These are phyloP conservation scores for Microbotryum saponariae DNA, from an alignment of 1,284 basidiomycete genomes.

Conservation along the genomic window DNA sequence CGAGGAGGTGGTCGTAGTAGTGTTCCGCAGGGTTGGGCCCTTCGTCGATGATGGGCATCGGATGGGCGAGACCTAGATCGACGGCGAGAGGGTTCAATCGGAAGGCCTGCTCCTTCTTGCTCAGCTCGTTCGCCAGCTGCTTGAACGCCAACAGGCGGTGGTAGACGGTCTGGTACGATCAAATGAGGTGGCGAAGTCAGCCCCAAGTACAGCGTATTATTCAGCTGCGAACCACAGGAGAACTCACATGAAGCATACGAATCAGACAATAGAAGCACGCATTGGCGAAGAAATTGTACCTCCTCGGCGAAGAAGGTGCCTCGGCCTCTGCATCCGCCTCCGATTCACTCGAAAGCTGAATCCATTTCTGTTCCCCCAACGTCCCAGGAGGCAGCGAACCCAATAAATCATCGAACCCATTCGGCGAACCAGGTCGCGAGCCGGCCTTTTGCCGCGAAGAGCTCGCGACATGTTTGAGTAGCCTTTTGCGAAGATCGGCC, in stretches of 20 bases:
- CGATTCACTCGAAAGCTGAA: constrained; percentile 16
- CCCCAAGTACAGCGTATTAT: background rate
- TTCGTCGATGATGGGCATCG: constrained; percentile 32
- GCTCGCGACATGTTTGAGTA: constrained; percentile 53
- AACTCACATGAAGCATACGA: constrained; percentile 72
- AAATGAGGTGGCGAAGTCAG: constrained; percentile 6
- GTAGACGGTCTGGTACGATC: constrained; percentile 61
- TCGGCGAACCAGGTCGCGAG: constrained; percentile 5
- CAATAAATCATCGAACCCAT: background rate
- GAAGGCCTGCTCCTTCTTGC: constrained; percentile 34
- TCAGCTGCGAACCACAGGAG: background rate
- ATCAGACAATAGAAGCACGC: constrained; percentile 86
- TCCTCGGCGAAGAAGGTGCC: constrained; percentile 16
- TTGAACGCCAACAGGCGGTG: constrained; percentile 75
- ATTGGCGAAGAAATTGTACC: constrained; percentile 69
- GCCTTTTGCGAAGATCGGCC: constrained; percentile 65
- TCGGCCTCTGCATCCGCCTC: constrained; percentile 11
- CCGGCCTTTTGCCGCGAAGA: constrained; percentile 8
- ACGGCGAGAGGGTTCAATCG: constrained; percentile 50
- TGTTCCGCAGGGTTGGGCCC: constrained; percentile 51
- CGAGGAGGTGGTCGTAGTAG: constrained; percentile 82
- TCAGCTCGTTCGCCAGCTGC: constrained; percentile 51
- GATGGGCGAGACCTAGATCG: constrained; percentile 45
- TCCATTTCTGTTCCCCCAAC: constrained; percentile 26
- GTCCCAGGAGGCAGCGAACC: background rate